Base-by-base conservation (phyloP, 805 yeast species). In the Zygoascus tannicola region DNA sequence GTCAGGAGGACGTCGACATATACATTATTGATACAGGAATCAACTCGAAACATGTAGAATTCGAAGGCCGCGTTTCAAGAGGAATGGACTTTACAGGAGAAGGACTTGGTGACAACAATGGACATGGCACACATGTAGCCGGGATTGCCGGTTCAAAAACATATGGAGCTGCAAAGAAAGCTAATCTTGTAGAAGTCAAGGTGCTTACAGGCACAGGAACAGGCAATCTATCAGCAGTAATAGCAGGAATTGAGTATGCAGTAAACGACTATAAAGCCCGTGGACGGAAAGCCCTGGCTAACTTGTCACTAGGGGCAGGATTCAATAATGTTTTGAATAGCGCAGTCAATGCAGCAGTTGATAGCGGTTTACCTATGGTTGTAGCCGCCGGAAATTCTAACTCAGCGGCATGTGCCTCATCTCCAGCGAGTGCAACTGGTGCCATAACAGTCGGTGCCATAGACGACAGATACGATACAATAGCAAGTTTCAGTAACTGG, bases 41-140 rank as follows among this genome's bases (percentile, higher is more conserved):
- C 16, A 56, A 60, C 38, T 48, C 54, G 5, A 57, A 56, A 19
- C 74, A 71, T 43, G 65, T 68, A 2, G 77, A 74, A 35, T 69
- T 74, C 46, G 64, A 59, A 3, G 63, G 65, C 2, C 61, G 77
- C 32, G 73, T 69, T 0, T 55, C 61, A 10, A 57, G 59, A 36
- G 63, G 74, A 16, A 67, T 63, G 0, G 78, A 75, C 44, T 68
- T 73, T 50, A 71, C 78, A 0, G 60, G 59, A 2, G 69, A 65
- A 33, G 68, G 67, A 8, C 44, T 70, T 1, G 85, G 84, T 4
- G 96, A 88, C 58, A 64, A 64, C 7, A 80, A 80, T 53, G 96
- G 96, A 0, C 97, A 87, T 60, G 97, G 65, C n/a, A 85, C 96
- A 1, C 96, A 87, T 62, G 94, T 88, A 39, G 95, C 96, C 0